Evolutionary conservation across 768 basidiomycete species (phyloP), one percentile per base, ranked within the genome.

Genomic region (Pleurotus tuoliensis): DNA sequence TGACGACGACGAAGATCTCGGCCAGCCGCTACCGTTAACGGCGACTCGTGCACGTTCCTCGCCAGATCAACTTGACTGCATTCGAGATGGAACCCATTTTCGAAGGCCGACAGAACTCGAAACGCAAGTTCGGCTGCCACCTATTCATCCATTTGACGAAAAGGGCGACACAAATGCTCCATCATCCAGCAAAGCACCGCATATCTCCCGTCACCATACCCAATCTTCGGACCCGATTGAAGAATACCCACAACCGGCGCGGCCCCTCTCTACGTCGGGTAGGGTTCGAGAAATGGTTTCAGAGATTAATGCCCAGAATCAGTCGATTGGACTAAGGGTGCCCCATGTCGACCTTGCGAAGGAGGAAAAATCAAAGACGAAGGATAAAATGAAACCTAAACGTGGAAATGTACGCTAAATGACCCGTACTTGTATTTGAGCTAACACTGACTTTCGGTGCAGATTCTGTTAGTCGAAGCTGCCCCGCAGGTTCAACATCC

Each of bases 1-100:
- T 12, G 60, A 61, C 15, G 44, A 47, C 25, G 16, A 24, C 13
- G 60, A 58, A 50, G 60, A 61, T 47, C 27, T 55, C 18, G 57
- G 56, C 7, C 12, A 24, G 13, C 47, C 43, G 5, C 22, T 56
- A 24, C 12, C 45, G 24, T 39, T 18, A 20, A 43, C 51, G 7
- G 39, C 51, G 16, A 20, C n/a, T 9, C 43, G 20, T 3, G 15
- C 12, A n/a, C 34, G 7, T n/a, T 56, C 60, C 7, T 61, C 60
- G 3, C 60, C 60, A 13, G 60, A 61, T 52, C 22, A 47, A 38
- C 57, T 45, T 54, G 56, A 57, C 44, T 11, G 20, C 43, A 37
- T 60, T 34, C 16, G 7, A 24, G 6, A 24, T 15, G 22, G 7
- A 24, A 13, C 1, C 13, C 12, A 5, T 8, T 27, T 16, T 7